Percentiles rank a stretch among this genome's conserved stretches.
These are phyloP conservation scores for Ramaria rubella DNA, from an alignment of 768 basidiomycete species.

Conservation along the genomic window DNA sequence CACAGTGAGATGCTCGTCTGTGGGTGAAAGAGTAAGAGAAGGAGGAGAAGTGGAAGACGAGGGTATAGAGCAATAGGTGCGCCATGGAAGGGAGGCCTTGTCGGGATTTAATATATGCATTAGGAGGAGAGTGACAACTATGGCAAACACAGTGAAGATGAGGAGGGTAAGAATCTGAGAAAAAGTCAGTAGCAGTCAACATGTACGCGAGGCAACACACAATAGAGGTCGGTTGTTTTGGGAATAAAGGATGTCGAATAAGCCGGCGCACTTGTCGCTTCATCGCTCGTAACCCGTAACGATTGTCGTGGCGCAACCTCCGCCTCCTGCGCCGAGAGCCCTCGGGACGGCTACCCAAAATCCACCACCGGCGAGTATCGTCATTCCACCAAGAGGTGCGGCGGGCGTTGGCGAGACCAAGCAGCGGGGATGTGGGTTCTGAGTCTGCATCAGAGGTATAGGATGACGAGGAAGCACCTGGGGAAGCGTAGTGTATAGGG, in stretches of 20 bases:
- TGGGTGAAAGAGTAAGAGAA: conserved; percentile 33
- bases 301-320: conserved; percentile 32
- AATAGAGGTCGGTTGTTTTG: conserved; percentile 74
- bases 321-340: conserved; percentile 42
- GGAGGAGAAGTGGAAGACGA: conserved; percentile 41
- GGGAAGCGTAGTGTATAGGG: conserved; percentile 41
- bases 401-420: conserved; percentile 23
- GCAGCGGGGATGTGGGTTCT: conserved; percentile 41
- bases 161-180: conserved; percentile 61
- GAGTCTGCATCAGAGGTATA: conserved; percentile 58
- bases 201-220: conserved; percentile 36
- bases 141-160: conserved; percentile 72
- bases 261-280: conserved; percentile 51
- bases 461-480: conserved; percentile 40
- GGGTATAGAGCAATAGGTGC: conserved; percentile 81
- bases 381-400: conserved; percentile 34
- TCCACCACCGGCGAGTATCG: conserved; percentile 54
- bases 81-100: conserved; percentile 91
- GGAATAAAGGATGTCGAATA: conserved; percentile 69
- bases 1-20: conserved; percentile 25
- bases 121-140: conserved; percentile 77
- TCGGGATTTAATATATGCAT: conserved; percentile 94
- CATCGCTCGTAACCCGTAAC: conserved; percentile 40
- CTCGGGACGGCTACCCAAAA: conserved; percentile 16
- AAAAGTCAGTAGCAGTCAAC: background rate